Base-by-base conservation (phyloP, 495 filamentous ascomycete species). In the Cercophora sp. region DNA sequence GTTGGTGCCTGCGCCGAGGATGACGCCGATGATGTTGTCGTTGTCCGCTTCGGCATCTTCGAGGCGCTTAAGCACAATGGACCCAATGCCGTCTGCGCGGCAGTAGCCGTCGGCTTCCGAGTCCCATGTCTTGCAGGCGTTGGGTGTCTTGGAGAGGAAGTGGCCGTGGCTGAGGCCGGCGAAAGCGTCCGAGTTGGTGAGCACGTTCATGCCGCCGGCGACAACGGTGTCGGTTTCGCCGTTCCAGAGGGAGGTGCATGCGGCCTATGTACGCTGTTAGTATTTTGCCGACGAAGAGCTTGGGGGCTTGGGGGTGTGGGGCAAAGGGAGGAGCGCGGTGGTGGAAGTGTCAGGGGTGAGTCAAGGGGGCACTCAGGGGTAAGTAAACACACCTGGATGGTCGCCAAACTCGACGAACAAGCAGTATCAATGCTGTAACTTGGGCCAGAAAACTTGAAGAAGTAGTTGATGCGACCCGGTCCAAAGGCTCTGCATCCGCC, bases 401-500 rank as follows among this genome's bases (percentile, higher is more conserved):
- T 54, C 1, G 68, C 57, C 18, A 71, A 39, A 25, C 70, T 66
- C 0, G 73, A 73, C 1, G 72, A 73, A 42, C 74, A 77, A 1
- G 74, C 73, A 0, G 72, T 63, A 50, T 76, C 73, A 26, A 76
- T 49, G 27, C 59, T 85, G 19, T 64, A 67, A 8, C 52, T 59
- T 5, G 67, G 67, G 5, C 72, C 72, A 11, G 53, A 51, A 22
- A 62, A 74, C 20, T 64, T 63, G 54, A 76, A 78, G 45, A 66
- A 65, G 54, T 74, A 77, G 51, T 77, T 80, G 11, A 67, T 52
- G 16, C 60, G 42, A 4, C 65, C 62, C 2, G 62, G 86, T 5
- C 79, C 80, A 56, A 94, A 92, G 3, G 87, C 88, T 43, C 86
- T 77, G 20, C 85, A 79, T 41, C 83, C 85, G 32, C 88, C 89